Percentiles rank a stretch among this genome's conserved stretches.
phyloP scores from a whole-genome alignment of 2,329 filamentous ascomycete genomes.

The Emergomyces africanus region DNA sequence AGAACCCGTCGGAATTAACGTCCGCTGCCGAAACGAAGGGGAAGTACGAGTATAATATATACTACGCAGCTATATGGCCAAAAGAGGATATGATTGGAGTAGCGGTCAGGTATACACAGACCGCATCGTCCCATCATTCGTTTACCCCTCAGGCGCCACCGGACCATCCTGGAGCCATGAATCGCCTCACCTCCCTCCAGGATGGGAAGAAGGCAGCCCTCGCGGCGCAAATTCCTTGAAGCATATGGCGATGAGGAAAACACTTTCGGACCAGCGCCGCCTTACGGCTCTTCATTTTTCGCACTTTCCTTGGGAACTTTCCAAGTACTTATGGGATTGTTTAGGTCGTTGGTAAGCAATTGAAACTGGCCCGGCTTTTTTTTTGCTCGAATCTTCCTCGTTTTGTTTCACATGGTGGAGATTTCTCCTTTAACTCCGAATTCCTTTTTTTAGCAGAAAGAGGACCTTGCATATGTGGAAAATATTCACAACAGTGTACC shows the following conservation, averaged over 20 bases:
- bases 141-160: constrained; percentile 5
- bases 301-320: constrained; percentile 28
- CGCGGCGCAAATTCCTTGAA: constrained; percentile 23
- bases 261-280: constrained; percentile 25
- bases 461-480: constrained; percentile 33
- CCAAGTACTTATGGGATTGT: constrained; percentile 27
- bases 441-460: constrained; percentile 17
- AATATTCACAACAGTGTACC: constrained; percentile 27
- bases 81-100: constrained; percentile 7
- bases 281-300: constrained; percentile 24
- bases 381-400: not conserved
- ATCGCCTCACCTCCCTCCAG: constrained; percentile 21
- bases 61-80: constrained; percentile 1
- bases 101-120: constrained; percentile 13
- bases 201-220: constrained; percentile 15
- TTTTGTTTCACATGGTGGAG: not conserved
- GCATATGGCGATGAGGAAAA: constrained; percentile 20
- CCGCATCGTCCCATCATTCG: constrained; percentile 4
- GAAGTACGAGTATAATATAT: not conserved
- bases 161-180: constrained; percentile 28
- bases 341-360: constrained; percentile 22
- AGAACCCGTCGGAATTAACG: not conserved
- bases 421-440: not conserved
- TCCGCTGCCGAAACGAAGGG: not conserved
- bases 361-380: not conserved